Evolutionary conservation across 2,329 filamentous ascomycete species (phyloP).

Genomic region (Davidsoniella eucalypti): DNA sequence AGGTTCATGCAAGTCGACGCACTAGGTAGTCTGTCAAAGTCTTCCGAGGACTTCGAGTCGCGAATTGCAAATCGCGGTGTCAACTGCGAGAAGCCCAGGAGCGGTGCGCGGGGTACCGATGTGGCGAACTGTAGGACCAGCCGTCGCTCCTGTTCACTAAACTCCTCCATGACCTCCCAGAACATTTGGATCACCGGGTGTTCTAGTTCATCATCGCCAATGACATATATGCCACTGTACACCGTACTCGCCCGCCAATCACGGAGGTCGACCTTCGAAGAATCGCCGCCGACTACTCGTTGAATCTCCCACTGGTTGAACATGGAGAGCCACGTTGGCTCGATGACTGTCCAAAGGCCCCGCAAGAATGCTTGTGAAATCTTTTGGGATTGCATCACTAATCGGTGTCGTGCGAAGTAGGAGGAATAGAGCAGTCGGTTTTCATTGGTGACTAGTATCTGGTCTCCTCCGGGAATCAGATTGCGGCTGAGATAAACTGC

Average conservation of each 20-base stretch:
- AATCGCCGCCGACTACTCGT: constrained; percentile 79
- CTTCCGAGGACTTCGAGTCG: constrained; percentile 43
- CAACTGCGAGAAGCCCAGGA: constrained; percentile 76
- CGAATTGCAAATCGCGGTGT: constrained; percentile 79
- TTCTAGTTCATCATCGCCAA: constrained; percentile 78
- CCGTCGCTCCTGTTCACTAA: constrained; percentile 61
- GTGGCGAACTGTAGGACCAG: constrained; percentile 94
- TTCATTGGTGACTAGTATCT: constrained; percentile 70
- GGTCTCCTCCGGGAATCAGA: constrained; percentile 59
- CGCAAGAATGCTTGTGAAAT: constrained; percentile 80
- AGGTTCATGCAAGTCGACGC: constrained; percentile 94
- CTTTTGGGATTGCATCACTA: constrained; percentile 61
- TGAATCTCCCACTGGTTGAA: constrained; percentile 95
- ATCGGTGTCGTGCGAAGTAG: constrained; percentile 72
- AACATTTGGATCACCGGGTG: constrained; percentile 77
- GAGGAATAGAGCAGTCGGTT: constrained; percentile 92
- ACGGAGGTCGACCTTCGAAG: constrained; percentile 67
- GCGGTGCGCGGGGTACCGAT: constrained; percentile 73
- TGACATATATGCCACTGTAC: constrained; percentile 74
- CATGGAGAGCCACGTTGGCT: constrained; percentile 89
- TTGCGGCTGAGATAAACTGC: constrained; percentile 48
- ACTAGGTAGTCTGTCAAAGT: constrained; percentile 61
- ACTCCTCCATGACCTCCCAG: constrained; percentile 70
- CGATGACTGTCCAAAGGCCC: constrained; percentile 74
- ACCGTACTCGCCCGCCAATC: constrained; percentile 71